A percentile compares a stretch with the other conserved stretches of the same genome.
Conservation (phyloP, 2,329 filamentous ascomycete species). For the Aspergillus transmontanensis region DNA sequence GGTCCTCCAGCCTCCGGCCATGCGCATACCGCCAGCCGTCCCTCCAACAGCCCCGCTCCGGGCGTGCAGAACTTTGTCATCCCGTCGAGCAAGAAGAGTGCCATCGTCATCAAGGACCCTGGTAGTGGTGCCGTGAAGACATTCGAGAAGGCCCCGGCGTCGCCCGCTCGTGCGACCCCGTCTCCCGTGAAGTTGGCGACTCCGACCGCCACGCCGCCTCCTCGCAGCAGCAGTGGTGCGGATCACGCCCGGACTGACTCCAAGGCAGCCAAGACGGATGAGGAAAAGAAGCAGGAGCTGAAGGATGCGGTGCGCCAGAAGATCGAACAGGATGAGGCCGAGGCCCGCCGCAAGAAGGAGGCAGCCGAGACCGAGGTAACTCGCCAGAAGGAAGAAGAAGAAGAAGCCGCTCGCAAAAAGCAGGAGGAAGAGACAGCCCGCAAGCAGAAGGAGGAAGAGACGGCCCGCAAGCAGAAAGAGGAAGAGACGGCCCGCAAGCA, state of each 20-base stretch:
- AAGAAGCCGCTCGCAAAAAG: slow-evolving; percentile 39
- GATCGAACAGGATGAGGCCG: slow-evolving; percentile 61
- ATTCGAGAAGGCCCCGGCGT: slow-evolving; percentile 68
- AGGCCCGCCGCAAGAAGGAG: slow-evolving; percentile 52
- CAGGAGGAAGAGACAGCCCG: slow-evolving; percentile 47
- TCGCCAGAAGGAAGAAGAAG: slow-evolving; percentile 31
- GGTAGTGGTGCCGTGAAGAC: slow-evolving; percentile 75
- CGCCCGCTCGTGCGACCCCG: slow-evolving; percentile 57
- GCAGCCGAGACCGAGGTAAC: slow-evolving; percentile 46
- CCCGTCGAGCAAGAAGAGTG: slow-evolving; percentile 67
- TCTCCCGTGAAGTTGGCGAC: slow-evolving; percentile 65
- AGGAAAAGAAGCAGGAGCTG: slow-evolving; percentile 81
- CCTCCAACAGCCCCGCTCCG: slow-evolving; percentile 59
- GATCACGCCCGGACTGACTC: slow-evolving; percentile 74
- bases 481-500: slow-evolving; percentile 38
- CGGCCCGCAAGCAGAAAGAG: slow-evolving; percentile 41
- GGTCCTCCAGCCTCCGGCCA: slow-evolving; percentile 53
- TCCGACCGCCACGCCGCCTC: slow-evolving; percentile 78
- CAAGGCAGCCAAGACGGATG: slow-evolving; percentile 69
- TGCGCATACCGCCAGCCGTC: slow-evolving; percentile 56
- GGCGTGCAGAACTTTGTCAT: slow-evolving; percentile 66
- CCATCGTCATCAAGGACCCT: slow-evolving; percentile 82
- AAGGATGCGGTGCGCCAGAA: slow-evolving; percentile 54
- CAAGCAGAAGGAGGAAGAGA: slow-evolving; percentile 46
- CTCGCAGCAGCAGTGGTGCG: slow-evolving; percentile 68